Evolutionary conservation across 441 rosid genomes (phyloP), one percentile per base, ranked within the genome.

Genomic region (Erodium texanum): DNA sequence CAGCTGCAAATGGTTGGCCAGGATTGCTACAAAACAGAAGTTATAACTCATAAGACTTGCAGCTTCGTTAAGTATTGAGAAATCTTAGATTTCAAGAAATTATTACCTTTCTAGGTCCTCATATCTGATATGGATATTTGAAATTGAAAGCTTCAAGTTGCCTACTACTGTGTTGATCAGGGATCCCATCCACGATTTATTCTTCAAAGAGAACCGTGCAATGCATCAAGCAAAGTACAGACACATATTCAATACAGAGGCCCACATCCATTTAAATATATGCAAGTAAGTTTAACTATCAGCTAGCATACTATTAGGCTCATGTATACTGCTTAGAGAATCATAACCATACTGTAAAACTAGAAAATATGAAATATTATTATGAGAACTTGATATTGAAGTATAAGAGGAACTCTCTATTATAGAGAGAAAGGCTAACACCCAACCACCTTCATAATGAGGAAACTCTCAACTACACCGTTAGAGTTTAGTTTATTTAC

Each of bases 101-200:
- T 66, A 65, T 74, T 79, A 89, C 99, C 99, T 96, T 83, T 96
- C 98, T 72, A 83, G 83, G 77, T 96, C 99, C 79, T 96, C 99
- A 67, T 96, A 96, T 90, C 99, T 86, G 68, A 96, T 86, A 78
- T 96, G 99, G 74, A 96, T 93, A 81, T 92, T 90, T 78, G 99
- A 89, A 77, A 96, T 87, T 64, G 98, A 96, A 76, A 96, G 94
- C 85, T 90, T 96, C 83, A 96, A 78, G 82, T 96, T 96, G 78
- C 99, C 99, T 74, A 96, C 83, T 74, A 92, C 82, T 43, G 97
- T 96, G 80, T 86, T 88, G 84, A 96, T 77, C 77, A 92, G 82
- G 64, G 99, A 96, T 73, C 98, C 99, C 82, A 92, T 67, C 98
- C 97, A 96, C 34, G 99, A 86, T 76, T 82, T 87, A 78, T 90